Conservation (phyloP, 768 basidiomycete genomes). For the Tremella yokohamensis region DNA sequence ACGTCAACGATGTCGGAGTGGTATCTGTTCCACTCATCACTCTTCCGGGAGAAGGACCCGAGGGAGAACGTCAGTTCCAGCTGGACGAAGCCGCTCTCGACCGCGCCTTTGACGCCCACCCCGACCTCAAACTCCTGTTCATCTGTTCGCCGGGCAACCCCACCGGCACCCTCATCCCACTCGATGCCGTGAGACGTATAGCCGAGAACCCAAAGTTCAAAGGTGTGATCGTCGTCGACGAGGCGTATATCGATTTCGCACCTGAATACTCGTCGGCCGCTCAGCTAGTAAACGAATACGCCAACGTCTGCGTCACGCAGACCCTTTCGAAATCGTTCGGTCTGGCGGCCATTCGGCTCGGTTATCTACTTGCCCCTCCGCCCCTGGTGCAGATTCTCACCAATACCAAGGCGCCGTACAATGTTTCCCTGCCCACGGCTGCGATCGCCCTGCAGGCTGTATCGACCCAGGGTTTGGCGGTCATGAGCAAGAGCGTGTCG, state of each 20-base stretch:
- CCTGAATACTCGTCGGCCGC: slow-evolving; percentile 62
- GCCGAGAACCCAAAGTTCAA: slow-evolving; percentile 77
- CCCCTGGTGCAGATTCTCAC: slow-evolving; percentile 83
- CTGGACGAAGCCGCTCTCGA: slow-evolving; percentile 59
- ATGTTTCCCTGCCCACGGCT: slow-evolving; percentile 86
- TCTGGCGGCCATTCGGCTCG: slow-evolving; percentile 90
- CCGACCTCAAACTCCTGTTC: slow-evolving; percentile 83
- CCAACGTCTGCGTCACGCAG: slow-evolving; percentile 90
- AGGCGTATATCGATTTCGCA: slow-evolving; percentile 96
- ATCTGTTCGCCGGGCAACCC: slow-evolving; percentile 97
- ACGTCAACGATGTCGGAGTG: slow-evolving; percentile 85
- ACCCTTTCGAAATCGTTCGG: slow-evolving; percentile 96
- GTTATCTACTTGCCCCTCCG: slow-evolving; percentile 83
- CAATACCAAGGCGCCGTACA: slow-evolving; percentile 97
- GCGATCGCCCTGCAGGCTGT: slow-evolving; percentile 75
- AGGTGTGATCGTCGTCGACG: slow-evolving; percentile 89
- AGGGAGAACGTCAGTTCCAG: slow-evolving; percentile 76
- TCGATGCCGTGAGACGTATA: slow-evolving; percentile 64
- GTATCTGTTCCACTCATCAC: slow-evolving; percentile 73
- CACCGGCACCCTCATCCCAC: slow-evolving; percentile 78
- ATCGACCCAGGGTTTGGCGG: slow-evolving; percentile 60
- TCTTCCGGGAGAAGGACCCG: no score
- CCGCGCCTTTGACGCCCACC: slow-evolving; percentile 61
- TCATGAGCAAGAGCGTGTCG: slow-evolving; percentile 65
- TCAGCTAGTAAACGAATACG: slow-evolving; percentile 70